These are phyloP conservation scores for Candida namnaoensis DNA, from an alignment of 805 yeast species.

Conservation along the genomic window DNA sequence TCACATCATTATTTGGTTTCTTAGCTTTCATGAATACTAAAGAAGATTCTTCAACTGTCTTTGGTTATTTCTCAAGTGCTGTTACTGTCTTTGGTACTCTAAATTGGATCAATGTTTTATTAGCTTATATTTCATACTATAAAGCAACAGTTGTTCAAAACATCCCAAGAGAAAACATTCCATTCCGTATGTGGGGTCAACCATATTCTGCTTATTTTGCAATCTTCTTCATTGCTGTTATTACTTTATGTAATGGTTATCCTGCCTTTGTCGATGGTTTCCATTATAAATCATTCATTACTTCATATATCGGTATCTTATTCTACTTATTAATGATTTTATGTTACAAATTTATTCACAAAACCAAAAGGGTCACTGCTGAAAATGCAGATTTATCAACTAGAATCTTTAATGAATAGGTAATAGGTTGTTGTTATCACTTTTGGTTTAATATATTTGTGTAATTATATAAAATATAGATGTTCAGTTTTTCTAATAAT, in stretches of 20 bases:
- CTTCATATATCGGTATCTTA: slow-evolving; percentile 63
- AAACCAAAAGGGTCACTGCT: too few relatives aligned
- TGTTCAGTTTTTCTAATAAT: too few relatives aligned
- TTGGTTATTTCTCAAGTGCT: slow-evolving; percentile 65
- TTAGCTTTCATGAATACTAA: slow-evolving; percentile 68
- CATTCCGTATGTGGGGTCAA: slow-evolving; percentile 47
- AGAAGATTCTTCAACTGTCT: slow-evolving; percentile 44
- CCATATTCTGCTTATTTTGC: slow-evolving; percentile 62
- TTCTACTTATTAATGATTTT: too few relatives aligned
- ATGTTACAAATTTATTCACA: too few relatives aligned
- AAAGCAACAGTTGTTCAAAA: slow-evolving; percentile 65
- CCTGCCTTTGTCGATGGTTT: slow-evolving; percentile 61
- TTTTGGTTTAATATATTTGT: too few relatives aligned
- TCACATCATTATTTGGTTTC: slow-evolving; percentile 36
- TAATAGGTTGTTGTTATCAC: too few relatives aligned
- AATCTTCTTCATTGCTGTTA: not conserved
- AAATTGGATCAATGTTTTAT: slow-evolving; percentile 66
- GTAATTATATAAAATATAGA: too few relatives aligned
- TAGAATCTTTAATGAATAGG: too few relatives aligned
- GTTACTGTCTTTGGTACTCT: slow-evolving; percentile 69
- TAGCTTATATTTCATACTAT: slow-evolving; percentile 60
- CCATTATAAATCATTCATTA: slow-evolving; percentile 58
- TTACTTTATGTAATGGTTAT: slow-evolving; percentile 58
- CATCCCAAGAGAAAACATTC: slow-evolving; percentile 39
- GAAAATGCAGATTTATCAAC: too few relatives aligned